Base-by-base conservation (phyloP, 441 rosid genomes). In the Breynia disticha region DNA sequence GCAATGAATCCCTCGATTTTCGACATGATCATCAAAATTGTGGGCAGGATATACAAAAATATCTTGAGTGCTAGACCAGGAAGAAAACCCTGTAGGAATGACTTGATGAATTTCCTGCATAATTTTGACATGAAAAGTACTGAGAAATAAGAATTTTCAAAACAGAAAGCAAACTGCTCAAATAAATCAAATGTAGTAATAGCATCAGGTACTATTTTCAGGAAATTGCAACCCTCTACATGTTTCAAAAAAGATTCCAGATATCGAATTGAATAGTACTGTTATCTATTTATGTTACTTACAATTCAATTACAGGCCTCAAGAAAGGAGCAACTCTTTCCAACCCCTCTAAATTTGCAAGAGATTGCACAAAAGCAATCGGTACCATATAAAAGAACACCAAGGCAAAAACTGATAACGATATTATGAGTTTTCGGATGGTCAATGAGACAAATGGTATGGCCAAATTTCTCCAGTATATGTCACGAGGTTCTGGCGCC, bases 311-410 rank as follows among this genome's bases (percentile, higher is more conserved):
- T 45, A 87, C 82, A 16, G 98, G 93, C 73, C 87, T 80, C 54
- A 91, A 84, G 84, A 91, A 82, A 59, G 95, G 96, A 66, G 94
- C 96, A 60, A 86, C 98, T 71, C 62, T 78, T 52, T 83, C 89
- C 19, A 91, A 90, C 56, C 98, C 98, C 57, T 91, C 84, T 67
- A 91, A 67, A 66, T 86, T 91, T 62, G 98, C 98, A 69, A 91
- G 96, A 54, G 98, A 85, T 66, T 91, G 98, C 69, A 91, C 98
- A 15, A 91, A 91, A 66, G 98, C 96, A 13, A 91, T 87, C 43
- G 98, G 98, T 67, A 91, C 86, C 98, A 91, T 85, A 80, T 91
- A 91, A 74, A 86, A 91, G 74, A 91, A 91, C 62, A 87, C 89
- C 77, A 91, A 71, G 48, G 89, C 82, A 70, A 91, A 87, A 49